Base-by-base conservation (phyloP, 169 alveolate genomes). In the Eimeria acervulina region DNA sequence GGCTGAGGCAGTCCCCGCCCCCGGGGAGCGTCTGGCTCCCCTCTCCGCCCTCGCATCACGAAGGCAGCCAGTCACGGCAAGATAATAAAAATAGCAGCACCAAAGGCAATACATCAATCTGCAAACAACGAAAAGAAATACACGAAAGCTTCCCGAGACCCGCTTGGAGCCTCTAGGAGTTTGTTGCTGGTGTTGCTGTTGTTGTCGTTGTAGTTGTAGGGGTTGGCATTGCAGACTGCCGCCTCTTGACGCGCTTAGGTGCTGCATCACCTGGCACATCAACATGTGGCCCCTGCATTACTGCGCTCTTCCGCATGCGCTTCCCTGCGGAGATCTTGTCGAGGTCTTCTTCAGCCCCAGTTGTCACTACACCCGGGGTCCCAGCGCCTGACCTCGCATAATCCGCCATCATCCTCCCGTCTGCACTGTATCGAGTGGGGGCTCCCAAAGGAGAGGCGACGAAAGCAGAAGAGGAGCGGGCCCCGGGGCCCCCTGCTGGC, bases 261-360 rank as follows among this genome's bases (percentile, higher is more conserved):
- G 55, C 91, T 15, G 91, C 74, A 31, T 83, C 72, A 47, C n/a
- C 70, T 8, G 74, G 91, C 23, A 47, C 7, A 23, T 83, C 91
- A 36, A 78, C 89, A 1, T 13, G 66, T 10, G 59, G 23, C 36
- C 31, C 89, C 68, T 83, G 91, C 74, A 47, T 72, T 31, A 47
- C 91, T 51, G 91, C 74, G 91, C 91, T 83, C 74, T 83, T 83
- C 44, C 91, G 91, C 91, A 83, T 83, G 47, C 91, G 47, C n/a
- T 83, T 83, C n/a, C 91, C 91, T 19, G 91, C 47, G 40, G 91
- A 23, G 8, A 83, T 66, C 31, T 83, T 44, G 74, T 83, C 91
- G 36, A 52, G 74, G 70, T 83, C 70, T 15, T 47, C 70, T 47
- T 6, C 70, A 12, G 5, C 44, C 44, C 44, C 21, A 70, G 81